Evolutionary conservation across 1,139 yeast genomes (phyloP).

Genomic region (Blastobotrys arbuscula): DNA sequence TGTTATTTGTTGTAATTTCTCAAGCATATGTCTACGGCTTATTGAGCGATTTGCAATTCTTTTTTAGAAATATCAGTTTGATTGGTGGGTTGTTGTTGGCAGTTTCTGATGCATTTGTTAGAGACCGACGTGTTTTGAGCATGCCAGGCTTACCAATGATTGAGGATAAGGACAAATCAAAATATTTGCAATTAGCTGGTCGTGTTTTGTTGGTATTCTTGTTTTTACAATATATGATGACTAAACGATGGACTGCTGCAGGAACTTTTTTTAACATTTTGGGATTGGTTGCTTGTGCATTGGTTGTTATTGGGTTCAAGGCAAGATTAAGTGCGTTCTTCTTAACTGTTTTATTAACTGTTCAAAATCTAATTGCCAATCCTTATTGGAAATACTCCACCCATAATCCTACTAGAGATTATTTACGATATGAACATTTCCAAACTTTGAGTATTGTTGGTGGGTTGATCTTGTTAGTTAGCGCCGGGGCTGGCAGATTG

Average conservation of each 20-base stretch:
- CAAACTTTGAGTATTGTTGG: slow-evolving; percentile 95
- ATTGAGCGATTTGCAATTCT: slow-evolving; percentile 73
- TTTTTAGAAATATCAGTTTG: slow-evolving; percentile 80
- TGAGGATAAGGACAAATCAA: slow-evolving; percentile 76
- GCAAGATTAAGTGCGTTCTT: slow-evolving; percentile 84
- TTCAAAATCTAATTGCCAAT: slow-evolving; percentile 75
- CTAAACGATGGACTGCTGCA: slow-evolving; percentile 67
- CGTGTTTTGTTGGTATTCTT: slow-evolving; percentile 78
- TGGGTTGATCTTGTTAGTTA: slow-evolving; percentile 82
- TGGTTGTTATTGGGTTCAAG: slow-evolving; percentile 89
- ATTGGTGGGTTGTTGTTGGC: slow-evolving; percentile 92
- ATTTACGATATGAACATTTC: slow-evolving; percentile 86
- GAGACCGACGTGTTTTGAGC: slow-evolving; percentile 61
- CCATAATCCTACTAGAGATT: slow-evolving; percentile 78
- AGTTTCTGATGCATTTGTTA: slow-evolving; percentile 80
- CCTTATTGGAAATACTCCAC: slow-evolving; percentile 81
- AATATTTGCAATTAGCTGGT: slow-evolving; percentile 84
- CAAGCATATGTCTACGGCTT: slow-evolving; percentile 92
- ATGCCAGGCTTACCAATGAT: slow-evolving; percentile 91
- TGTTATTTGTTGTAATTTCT: slow-evolving; percentile 65
- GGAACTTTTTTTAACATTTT: slow-evolving; percentile 61
- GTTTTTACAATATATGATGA: slow-evolving; percentile 79
- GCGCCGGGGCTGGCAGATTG: slow-evolving; percentile 94
- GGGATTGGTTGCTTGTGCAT: slow-evolving; percentile 66
- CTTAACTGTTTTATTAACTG: slow-evolving; percentile 64